A percentile compares a stretch with the other conserved stretches of the same genome.
Conservation (phyloP, 768 basidiomycete species). For the Coprinellus aureogranulatus region DNA sequence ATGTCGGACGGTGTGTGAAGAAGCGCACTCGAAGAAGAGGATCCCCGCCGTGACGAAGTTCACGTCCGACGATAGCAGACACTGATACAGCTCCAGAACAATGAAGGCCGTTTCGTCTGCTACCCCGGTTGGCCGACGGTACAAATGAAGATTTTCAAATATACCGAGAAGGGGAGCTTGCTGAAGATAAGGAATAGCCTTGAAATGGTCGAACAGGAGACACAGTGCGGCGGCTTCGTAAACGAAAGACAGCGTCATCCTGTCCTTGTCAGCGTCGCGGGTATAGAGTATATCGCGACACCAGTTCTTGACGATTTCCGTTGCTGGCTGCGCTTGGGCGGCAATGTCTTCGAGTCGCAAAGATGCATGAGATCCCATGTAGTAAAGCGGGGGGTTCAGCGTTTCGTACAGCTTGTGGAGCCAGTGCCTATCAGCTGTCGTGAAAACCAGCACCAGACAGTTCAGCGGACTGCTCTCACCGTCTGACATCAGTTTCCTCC, state of each 20-base stretch:
- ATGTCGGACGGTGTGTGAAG: neutral
- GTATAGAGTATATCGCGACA: constrained; percentile 36
- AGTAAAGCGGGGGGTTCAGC: constrained; percentile 44
- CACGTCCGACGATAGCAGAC: constrained; percentile 24
- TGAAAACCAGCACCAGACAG: neutral
- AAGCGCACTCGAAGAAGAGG: constrained; percentile 38
- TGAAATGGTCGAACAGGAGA: constrained; percentile 19
- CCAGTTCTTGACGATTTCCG: constrained; percentile 46
- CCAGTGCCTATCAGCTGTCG: constrained; percentile 35
- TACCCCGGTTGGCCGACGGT: constrained; percentile 17
- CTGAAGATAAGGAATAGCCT: constrained; percentile 17
- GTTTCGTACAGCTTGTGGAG: constrained; percentile 48
- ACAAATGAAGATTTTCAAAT: constrained; percentile 4
- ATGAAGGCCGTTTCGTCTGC: constrained; percentile 5
- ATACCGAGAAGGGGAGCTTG: neutral
- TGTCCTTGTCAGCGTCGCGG: constrained; percentile 20
- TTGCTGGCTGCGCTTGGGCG: constrained; percentile 30
- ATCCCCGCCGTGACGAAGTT: constrained; percentile 34
- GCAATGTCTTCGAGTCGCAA: constrained; percentile 37
- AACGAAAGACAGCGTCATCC: constrained; percentile 39
- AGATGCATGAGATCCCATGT: constrained; percentile 42
- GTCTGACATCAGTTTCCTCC: neutral
- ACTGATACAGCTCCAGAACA: constrained; percentile 22
- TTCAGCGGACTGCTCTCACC: constrained; percentile 15
- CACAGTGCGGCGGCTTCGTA: constrained; percentile 36